These are phyloP conservation scores for Piromyces finnis DNA, from an alignment of 192 early-diverging fungal species.

Conservation along the genomic window DNA sequence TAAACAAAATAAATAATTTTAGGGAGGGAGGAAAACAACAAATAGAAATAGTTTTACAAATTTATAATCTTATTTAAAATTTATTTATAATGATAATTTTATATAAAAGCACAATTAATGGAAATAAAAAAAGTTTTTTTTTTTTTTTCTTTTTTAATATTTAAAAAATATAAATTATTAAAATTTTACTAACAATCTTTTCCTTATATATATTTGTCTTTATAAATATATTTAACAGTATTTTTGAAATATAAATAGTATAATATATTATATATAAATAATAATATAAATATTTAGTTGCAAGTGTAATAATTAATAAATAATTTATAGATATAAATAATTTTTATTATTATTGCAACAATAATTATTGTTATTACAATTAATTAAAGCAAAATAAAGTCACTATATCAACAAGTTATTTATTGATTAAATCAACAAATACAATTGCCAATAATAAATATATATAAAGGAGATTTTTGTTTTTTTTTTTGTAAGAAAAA, in stretches of 20 bases:
- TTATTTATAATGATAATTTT: too few species aligned
- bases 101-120: too few species aligned
- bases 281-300: neutral
- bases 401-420: neutral
- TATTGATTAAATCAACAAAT: neutral
- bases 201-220: too few species aligned
- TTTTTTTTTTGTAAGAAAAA: neutral
- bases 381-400: neutral
- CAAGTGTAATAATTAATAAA: neutral
- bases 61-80: too few species aligned
- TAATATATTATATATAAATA: neutral
- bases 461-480: neutral
- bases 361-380: neutral
- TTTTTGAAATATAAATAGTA: neutral
- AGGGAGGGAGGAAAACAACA: too few species aligned
- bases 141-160: too few species aligned
- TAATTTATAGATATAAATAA: neutral
- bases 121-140: too few species aligned
- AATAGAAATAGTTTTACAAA: too few species aligned
- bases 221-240: too few species aligned
- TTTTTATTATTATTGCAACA: neutral
- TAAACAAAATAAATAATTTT: too few species aligned
- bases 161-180: too few species aligned
- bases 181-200: too few species aligned
- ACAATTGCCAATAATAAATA: neutral